Base-by-base conservation (phyloP, 2,329 filamentous ascomycete genomes). In the Pestalotiopsis sp. region DNA sequence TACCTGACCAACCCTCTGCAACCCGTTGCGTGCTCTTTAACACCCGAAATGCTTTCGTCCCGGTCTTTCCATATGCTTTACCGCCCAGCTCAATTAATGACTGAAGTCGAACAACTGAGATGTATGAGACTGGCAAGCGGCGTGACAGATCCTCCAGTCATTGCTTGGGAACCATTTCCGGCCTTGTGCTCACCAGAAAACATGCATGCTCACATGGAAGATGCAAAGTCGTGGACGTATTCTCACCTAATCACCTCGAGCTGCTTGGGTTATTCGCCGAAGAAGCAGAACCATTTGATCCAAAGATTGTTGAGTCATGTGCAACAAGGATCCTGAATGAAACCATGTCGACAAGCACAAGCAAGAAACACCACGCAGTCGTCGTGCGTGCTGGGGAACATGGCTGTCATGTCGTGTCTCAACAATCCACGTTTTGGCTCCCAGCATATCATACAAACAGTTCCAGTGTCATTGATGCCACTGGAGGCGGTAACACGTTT, bases 181-280 rank as follows among this genome's bases (percentile, higher is more conserved):
- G 11, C 73, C 66, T 36, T 52, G 69, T 77, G 75, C 57, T 67
- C 31, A 2, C 66, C 62, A 6, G 41, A 72, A 72, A 63, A 74
- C 74, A 45, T 78, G 70, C 75, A 76, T 68, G 73, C 69, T 59
- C 72, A 70, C 69, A 56, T 59, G 67, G 74, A 57, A 71, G 77
- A 45, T 78, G 56, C 25, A 72, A 68, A 59, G 57, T 72, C 1
- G 78, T 81, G 0, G 75, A 80, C 41, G 71, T 81, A 4, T 78
- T 81, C 67, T 79, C 78, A 11, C 80, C 80, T 3, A 81, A 81
- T 66, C 80, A 81, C 59, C 72, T 81, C n/a, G 80, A 81, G 57
- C 67, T 81, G 5, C 70, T 72, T 14, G 67, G 27, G 1, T 62
- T 79, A 0, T 79, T 71, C 56, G 74, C 49, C 57, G 68, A 66